Evolutionary conservation across 176 grass and related monocot species (phyloP), one percentile per base, ranked within the genome.

Genomic region (Aegilops sharonensis): DNA sequence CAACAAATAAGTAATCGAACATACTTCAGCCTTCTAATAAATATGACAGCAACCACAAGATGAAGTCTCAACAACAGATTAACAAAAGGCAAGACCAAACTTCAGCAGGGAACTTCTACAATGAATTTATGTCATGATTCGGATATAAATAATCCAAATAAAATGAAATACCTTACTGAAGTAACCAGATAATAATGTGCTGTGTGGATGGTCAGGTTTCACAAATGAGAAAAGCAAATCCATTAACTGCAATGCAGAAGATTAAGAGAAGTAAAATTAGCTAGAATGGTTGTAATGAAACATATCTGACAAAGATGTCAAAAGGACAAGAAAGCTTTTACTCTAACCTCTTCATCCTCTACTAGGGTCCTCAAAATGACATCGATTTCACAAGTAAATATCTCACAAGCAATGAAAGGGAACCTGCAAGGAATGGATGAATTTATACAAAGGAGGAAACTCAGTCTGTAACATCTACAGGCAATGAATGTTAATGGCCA

Each of bases 401-500:
- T 99, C 88, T 99, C 97, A 79, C 94, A 96, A 66, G 97, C 97
- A 89, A 99, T 96, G 91, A 99, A 99, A 80, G 97, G 97, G 81
- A 96, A 94, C 88, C 97, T 99, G 70, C 65, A 90, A 81, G 13
- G 27, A 50, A 32, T 70, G 34, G 47, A 27, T 63, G 21, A 79
- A 80, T 30, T 43, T 75, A 25, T 50, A 79, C 15, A 83, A 74
- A 30, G 34, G 34, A 56, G 35, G 45, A 65, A 40, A n/a, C 21
- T 79, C 8, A 11, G 17, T 24, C 32, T 20, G 50, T 70, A 54
- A 60, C 3, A 77, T 60, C 76, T 52, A 87, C 84, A 62, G 48
- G 76, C 13, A 67, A 63, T 18, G 65, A 68, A 79, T 42, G 52
- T 73, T 29, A 56, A 42, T 35, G 13, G 54, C 23, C 23, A 57